phyloP scores from a whole-genome alignment of 2,329 filamentous ascomycete species.

The Septoria linicola region DNA sequence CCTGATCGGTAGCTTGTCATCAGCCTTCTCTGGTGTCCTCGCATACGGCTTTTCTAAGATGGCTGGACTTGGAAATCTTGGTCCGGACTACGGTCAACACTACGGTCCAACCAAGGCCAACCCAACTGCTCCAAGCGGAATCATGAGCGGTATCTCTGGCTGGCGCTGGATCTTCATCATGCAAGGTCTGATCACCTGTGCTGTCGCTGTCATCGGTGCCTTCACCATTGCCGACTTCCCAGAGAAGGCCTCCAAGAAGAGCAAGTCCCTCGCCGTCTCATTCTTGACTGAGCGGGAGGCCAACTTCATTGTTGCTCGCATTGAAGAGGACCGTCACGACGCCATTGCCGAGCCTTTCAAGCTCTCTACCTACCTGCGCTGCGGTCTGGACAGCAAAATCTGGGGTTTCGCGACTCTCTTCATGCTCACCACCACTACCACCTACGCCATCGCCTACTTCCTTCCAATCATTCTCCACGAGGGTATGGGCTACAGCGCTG shows the following conservation, averaged over 20 bases:
- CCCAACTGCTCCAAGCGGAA: constrained; percentile 26
- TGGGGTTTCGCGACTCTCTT: constrained; percentile 55
- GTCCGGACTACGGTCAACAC: constrained; percentile 35
- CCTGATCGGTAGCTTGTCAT: constrained; percentile 50
- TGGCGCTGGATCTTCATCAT: constrained; percentile 51
- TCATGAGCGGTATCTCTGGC: constrained; percentile 42
- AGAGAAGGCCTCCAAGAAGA: constrained; percentile 42
- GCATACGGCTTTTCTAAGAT: constrained; percentile 40
- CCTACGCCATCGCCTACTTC: constrained; percentile 41
- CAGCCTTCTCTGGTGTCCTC: constrained; percentile 49
- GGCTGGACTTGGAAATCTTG: constrained; percentile 49
- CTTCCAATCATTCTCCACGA: constrained; percentile 41
- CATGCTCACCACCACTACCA: constrained; percentile 54
- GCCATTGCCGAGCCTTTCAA: constrained; percentile 51
- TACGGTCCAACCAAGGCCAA: constrained; percentile 35
- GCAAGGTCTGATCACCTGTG: constrained; percentile 43
- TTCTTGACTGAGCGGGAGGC: constrained; percentile 51
- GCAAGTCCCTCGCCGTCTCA: constrained; percentile 35
- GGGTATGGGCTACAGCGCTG: constrained; percentile 38
- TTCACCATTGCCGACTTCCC: constrained; percentile 48
- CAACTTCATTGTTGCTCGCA: constrained; percentile 51
- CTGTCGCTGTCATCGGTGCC: constrained; percentile 43
- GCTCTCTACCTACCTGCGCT: constrained; percentile 36
- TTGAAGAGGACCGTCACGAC: constrained; percentile 56
- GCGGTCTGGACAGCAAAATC: constrained; percentile 52